Base-by-base conservation (phyloP, 169 alveolate species). In the Cryptosporidium muris region DNA sequence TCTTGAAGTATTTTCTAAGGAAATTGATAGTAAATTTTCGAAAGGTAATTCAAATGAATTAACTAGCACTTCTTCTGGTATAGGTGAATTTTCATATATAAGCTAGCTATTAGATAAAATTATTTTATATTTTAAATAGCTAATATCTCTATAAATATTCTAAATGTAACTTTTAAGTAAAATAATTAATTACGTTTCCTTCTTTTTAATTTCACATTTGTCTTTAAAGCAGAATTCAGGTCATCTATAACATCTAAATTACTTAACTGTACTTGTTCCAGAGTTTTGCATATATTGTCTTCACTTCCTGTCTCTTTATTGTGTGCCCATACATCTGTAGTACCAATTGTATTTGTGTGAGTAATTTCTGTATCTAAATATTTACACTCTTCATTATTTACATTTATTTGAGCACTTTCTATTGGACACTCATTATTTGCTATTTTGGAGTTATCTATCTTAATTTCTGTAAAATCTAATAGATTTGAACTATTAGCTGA, bases 11-110 rank as follows among this genome's bases (percentile, higher is more conserved):
- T 74, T 74, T 37, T 74, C 85, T 16, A 74, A n/a, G 38, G 60
- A 74, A 42, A 16, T 74, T 14, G 11, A 38, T 4, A n/a, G 34
- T 37, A 68, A 48, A n/a, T 56, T 63, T 4, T 34, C 43, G 16
- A 2, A 37, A 40, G n/a, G 53, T 3, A 74, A 74, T 74, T 16
- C 62, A 8, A 74, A 74, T 54, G 85, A 68, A 74, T 25, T 74
- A 42, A 74, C 62, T 58, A 74, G 85, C 11, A 74, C 85, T 45
- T 43, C 74, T 16, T 74, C 85, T 45, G 85, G 85, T 2, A 48
- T 51, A 7, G 85, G 60, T 16, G 74, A 74, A 11, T 60, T 34
- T 34, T 64, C 25, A 25, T 25, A 25, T 25, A 25, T 25, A 25
- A 25, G 25, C 25, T 25, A 25, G 25, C 25, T 25, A 25, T 0